Conservation (phyloP, 202 grass and related monocot genomes). For the Cymbopogon flexuosus region DNA sequence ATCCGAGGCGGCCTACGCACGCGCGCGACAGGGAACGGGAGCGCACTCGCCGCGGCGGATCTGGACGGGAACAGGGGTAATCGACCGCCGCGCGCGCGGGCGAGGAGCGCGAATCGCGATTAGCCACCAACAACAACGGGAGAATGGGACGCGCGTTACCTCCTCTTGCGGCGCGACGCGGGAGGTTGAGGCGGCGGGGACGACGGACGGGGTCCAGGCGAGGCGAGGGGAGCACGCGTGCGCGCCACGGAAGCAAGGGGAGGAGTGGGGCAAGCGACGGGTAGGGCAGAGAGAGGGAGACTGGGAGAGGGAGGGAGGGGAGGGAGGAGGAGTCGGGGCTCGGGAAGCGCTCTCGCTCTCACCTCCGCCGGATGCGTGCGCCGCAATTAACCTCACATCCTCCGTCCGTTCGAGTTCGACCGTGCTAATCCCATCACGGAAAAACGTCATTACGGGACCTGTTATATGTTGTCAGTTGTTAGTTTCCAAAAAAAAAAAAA, state of each 20-base stretch:
- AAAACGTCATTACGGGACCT: not conserved
- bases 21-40: not conserved
- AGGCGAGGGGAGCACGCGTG: not conserved
- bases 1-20: too few species aligned
- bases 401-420: too few species aligned
- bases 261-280: not conserved
- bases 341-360: not conserved
- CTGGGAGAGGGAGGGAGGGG: not conserved
- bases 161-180: not conserved
- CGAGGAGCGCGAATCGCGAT: not conserved
- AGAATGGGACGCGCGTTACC: not conserved
- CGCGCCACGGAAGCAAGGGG: not conserved
- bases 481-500: too few species aligned
- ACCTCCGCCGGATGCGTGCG: slow-evolving; percentile 1
- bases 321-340: slow-evolving; percentile 21
- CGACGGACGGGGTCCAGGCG: not conserved
- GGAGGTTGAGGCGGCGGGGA: not conserved
- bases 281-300: not conserved
- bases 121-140: not conserved
- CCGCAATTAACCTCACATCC: not conserved
- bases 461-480: too few species aligned
- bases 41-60: not conserved
- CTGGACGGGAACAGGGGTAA: not conserved
- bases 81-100: not conserved
- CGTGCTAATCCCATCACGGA: not conserved